Conservation (phyloP, 164 flowering plant genomes). For the Tetracentron sinense region DNA sequence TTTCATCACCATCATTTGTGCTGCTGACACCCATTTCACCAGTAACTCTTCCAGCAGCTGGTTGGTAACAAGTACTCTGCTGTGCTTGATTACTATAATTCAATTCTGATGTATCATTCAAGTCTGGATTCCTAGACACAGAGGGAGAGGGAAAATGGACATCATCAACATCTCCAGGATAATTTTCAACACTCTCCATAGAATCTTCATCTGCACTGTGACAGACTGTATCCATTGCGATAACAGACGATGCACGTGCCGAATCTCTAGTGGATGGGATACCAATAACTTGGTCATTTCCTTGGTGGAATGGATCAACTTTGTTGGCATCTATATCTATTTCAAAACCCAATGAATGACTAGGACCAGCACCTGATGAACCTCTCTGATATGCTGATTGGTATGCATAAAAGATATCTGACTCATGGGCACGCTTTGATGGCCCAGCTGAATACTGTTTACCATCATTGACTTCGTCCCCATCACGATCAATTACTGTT, state of each 20-base stretch:
- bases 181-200: conserved; percentile 97
- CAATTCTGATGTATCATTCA: conserved; percentile 80
- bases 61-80: conserved; percentile 75
- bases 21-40: conserved; percentile 87
- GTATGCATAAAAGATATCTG: conserved; percentile 44
- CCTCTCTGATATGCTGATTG: conserved; percentile 51
- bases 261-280: conserved; percentile 65
- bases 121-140: conserved; percentile 45
- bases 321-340: conserved; percentile 49
- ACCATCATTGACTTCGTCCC: conserved; percentile 83
- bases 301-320: conserved; percentile 44
- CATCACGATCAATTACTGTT: conserved; percentile 91
- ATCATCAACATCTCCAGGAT: conserved; percentile 81
- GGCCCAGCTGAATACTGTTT: conserved; percentile 77
- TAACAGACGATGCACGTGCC: conserved; percentile 86
- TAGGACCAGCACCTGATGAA: conserved; percentile 88
- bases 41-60: conserved; percentile 48
- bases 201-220: conserved; percentile 70
- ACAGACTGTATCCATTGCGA: conserved; percentile 93
- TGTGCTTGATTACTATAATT: conserved; percentile 90
- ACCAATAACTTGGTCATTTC: conserved; percentile 40
- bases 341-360: conserved; percentile 59
- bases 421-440: conserved; percentile 77
- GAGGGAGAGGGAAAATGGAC: conserved; percentile 65
- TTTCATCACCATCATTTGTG: conserved; percentile 86